Percentiles rank a stretch among this genome's conserved stretches.
These are phyloP conservation scores for Pugionium dolabratum DNA, from an alignment of 345 rosid species.

Conservation along the genomic window DNA sequence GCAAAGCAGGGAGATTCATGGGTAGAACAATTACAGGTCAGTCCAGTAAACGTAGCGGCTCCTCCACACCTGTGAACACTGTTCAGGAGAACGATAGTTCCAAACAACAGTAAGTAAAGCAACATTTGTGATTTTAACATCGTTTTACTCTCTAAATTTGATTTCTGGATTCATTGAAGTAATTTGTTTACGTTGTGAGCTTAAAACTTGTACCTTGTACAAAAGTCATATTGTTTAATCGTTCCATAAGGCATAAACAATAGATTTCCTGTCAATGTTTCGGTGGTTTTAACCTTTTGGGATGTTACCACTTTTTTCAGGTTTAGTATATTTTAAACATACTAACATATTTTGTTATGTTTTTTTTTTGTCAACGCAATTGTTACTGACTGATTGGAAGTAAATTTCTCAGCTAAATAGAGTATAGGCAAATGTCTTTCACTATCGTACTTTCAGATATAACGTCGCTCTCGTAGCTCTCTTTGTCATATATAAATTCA, in stretches of 20 bases:
- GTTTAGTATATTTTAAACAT: background rate
- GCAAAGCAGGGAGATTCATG: conserved; percentile 87
- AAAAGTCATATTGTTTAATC: conserved; percentile 19
- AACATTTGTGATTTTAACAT: no score
- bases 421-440: background rate
- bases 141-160: conserved; percentile 4
- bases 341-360: background rate
- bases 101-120: conserved; percentile 35
- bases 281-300: background rate
- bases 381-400: conserved; percentile 6
- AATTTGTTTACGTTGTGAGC: conserved; percentile 26
- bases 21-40: conserved; percentile 83
- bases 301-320: background rate
- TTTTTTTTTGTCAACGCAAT: no score
- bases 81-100: conserved; percentile 53
- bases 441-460: conserved; percentile 23
- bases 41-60: conserved; percentile 69
- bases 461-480: conserved; percentile 27
- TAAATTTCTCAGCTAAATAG: conserved; percentile 5
- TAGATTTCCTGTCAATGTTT: conserved; percentile 9
- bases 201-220: conserved; percentile 11
- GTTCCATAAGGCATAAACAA: background rate
- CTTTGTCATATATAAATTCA: conserved; percentile 2
- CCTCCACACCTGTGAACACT: conserved; percentile 73
- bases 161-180: conserved; percentile 26